These are phyloP conservation scores for Coemansia sp. DNA, from an alignment of 192 early-diverging fungal genomes.

Conservation along the genomic window DNA sequence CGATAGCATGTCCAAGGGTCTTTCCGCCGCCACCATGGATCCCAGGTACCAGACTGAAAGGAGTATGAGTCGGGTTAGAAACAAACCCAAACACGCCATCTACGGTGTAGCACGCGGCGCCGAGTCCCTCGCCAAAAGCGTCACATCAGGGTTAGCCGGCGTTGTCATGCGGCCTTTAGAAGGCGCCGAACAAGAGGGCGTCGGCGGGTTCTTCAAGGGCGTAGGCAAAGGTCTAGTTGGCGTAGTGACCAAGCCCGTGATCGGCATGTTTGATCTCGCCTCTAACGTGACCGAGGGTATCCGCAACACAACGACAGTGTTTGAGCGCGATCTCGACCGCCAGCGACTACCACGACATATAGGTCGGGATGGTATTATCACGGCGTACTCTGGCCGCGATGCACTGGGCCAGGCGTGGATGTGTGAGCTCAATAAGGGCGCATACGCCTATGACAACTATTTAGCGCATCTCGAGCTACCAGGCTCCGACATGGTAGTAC, in stretches of 20 bases:
- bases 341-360: constrained; percentile 84
- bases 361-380: constrained; percentile 79
- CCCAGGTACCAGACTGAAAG: constrained; percentile 83
- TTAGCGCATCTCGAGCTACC: constrained; percentile 82
- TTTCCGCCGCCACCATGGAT: constrained; percentile 94
- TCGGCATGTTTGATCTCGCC: constrained; percentile 93
- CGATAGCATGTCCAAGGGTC: constrained; percentile 94
- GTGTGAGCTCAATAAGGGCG: constrained; percentile 74
- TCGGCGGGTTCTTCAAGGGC: constrained; percentile 93
- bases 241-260: constrained; percentile 90
- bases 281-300: constrained; percentile 93
- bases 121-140: constrained; percentile 75
- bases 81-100: constrained; percentile 87
- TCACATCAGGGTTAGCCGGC: constrained; percentile 86
- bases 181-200: constrained; percentile 85
- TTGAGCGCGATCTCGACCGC: constrained; percentile 81
- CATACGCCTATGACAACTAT: constrained; percentile 81
- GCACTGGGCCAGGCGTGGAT: constrained; percentile 87
- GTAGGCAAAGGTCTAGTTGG: constrained; percentile 93
- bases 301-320: constrained; percentile 89
- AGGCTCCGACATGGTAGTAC: constrained; percentile 79
- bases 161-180: constrained; percentile 85
- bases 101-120: constrained; percentile 88
- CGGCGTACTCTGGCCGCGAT: constrained; percentile 71
- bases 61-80: constrained; percentile 74